These are phyloP conservation scores for Saccharomycopsis vini DNA, from an alignment of 805 yeast species.

Conservation along the genomic window DNA sequence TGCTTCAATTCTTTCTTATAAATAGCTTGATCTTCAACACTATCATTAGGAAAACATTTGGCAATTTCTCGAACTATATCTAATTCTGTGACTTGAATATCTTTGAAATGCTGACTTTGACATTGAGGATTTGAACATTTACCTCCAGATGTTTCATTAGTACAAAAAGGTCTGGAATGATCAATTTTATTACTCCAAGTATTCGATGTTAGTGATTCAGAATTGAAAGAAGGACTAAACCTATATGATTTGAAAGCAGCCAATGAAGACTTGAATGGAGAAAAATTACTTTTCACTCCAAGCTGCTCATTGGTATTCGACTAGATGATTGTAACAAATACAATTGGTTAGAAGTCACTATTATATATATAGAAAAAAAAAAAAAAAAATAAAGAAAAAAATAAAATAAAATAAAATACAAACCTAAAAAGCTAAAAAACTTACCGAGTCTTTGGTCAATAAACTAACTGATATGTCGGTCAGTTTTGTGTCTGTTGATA, in stretches of 20 bases:
- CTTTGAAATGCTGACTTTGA: constrained; percentile 18
- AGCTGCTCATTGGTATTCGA: constrained; percentile 11
- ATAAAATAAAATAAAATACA: neutral
- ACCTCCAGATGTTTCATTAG: constrained; percentile 12
- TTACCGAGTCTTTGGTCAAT: neutral
- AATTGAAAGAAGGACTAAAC: constrained; percentile 21
- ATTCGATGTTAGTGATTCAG: constrained; percentile 17
- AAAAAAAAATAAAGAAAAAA: neutral
- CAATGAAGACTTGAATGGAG: constrained; percentile 22
- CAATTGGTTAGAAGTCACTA: neutral
- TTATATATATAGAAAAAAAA: neutral
- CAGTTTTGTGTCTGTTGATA: no score
- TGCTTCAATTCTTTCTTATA: constrained; percentile 6
- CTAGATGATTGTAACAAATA: constrained; percentile 1
- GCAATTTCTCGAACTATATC: constrained; percentile 8
- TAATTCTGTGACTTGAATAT: constrained; percentile 7
- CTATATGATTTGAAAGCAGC: constrained; percentile 20
- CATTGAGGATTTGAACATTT: constrained; percentile 18
- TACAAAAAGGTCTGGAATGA: constrained; percentile 11
- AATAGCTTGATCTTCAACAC: neutral
- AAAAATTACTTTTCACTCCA: constrained; percentile 9
- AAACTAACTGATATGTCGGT: no score
- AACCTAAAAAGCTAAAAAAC: neutral
- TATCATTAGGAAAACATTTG: constrained; percentile 1
- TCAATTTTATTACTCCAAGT: constrained; percentile 20